Evolutionary conservation across 106 monocot species (phyloP), one percentile per base, ranked within the genome.

Genomic region (Dendrobium catenatum): DNA sequence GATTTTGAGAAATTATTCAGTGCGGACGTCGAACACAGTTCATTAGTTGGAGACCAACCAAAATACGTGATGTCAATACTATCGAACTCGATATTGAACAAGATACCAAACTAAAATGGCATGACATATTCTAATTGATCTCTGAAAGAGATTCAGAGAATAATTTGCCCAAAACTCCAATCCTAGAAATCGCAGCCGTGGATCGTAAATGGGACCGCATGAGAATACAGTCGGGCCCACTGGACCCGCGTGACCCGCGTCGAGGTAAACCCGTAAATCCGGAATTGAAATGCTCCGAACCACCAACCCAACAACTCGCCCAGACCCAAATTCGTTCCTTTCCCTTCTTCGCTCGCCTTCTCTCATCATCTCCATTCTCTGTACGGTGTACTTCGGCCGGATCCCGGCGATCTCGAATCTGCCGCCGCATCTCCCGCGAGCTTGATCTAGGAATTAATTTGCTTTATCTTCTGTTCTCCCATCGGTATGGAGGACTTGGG

Each of bases 401-500:
- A 78, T 67, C 41, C 24, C 42, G 72, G 24, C 72, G 66, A 72
- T 55, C 51, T 72, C 26, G 55, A 42, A 61, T 18, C 7, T 31
- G 31, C 26, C 8, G 0, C 26, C 41, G 70, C 43, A 15, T 11
- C 31, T 17, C 4, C 18, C 41, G 37, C 17, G 11, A 70, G 37
- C 37, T 44, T 17, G 66, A 76, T 22, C 74, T 9, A 44, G 5
- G 9, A 31, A 47, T 56, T 75, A 80, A 84, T 80, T 79, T 64
- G 16, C 40, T 26, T 17, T 3, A 20, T 9, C 58, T 27, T 4
- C 27, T 8, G 0, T 11, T 31, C n/a, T 37, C 29, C 55, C 48
- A 74, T 24, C 76, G 13, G 1, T 37, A 92, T 92, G 92, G 92
- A 89, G 72, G 89, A 92, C 43, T 81, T 92, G 80, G 87, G 84